Conservation (phyloP, 805 yeast genomes). For the Kodamaea kaohsiungensis region DNA sequence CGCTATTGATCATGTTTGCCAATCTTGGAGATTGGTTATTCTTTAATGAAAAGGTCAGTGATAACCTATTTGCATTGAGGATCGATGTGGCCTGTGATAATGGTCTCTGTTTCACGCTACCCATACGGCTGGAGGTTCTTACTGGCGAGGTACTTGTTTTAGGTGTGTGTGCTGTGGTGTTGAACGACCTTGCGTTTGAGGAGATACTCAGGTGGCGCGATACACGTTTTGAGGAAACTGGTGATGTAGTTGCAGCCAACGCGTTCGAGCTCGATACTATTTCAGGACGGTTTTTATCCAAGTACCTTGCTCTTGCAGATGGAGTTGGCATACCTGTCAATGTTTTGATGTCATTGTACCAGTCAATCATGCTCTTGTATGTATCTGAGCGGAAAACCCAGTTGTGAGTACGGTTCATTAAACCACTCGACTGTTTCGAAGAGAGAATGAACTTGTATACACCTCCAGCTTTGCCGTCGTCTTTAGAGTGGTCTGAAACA, state of each 20-base stretch:
- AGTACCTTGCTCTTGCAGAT: slow-evolving; percentile 50
- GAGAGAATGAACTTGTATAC: slow-evolving; percentile 76
- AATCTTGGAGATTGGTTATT: slow-evolving; percentile 38
- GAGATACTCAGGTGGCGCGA: slow-evolving; percentile 6
- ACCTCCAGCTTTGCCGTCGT: slow-evolving; percentile 57
- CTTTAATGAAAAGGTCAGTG: slow-evolving; percentile 40
- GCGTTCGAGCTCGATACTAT: slow-evolving; percentile 2
- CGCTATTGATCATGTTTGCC: slow-evolving; percentile 45
- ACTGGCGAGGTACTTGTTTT: background rate
- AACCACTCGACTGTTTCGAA: slow-evolving; percentile 68
- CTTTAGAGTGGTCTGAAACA: slow-evolving; percentile 78
- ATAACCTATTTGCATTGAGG: slow-evolving; percentile 27
- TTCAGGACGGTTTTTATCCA: slow-evolving; percentile 24
- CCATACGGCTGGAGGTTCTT: slow-evolving; percentile 1
- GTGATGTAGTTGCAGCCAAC: slow-evolving; percentile 6
- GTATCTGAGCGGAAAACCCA: slow-evolving; percentile 95
- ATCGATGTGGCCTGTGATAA: slow-evolving; percentile 23
- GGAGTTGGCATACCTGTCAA: slow-evolving; percentile 67
- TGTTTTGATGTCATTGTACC: slow-evolving; percentile 79
- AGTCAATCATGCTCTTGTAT: slow-evolving; percentile 73
- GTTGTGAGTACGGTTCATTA: slow-evolving; percentile 79
- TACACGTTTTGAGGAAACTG: slow-evolving; percentile 8
- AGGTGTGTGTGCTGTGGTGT: slow-evolving; percentile 14
- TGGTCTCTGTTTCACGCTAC: slow-evolving; percentile 19
- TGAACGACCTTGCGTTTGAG: slow-evolving; percentile 15